These are phyloP conservation scores for Podila minutissima DNA, from an alignment of 192 early-diverging fungal genomes.

Conservation along the genomic window DNA sequence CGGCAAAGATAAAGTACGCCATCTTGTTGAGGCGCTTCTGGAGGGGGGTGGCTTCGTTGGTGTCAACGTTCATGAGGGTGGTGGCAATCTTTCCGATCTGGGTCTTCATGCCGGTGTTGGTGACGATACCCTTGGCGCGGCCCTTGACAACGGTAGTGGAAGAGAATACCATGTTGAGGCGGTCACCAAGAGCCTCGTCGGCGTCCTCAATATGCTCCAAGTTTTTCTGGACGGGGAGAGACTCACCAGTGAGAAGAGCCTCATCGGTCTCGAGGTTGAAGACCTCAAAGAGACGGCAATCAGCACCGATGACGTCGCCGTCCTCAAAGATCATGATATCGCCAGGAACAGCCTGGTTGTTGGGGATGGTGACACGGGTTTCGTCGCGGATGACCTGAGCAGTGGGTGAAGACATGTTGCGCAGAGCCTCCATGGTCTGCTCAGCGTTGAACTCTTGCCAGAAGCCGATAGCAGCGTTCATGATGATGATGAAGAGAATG, in stretches of 20 bases:
- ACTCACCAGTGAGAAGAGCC: slow-evolving; percentile 91
- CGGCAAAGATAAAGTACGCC: slow-evolving; percentile 77
- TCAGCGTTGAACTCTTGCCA: slow-evolving; percentile 92
- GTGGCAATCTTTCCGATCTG: slow-evolving; percentile 94
- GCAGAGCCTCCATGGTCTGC: slow-evolving; percentile 92
- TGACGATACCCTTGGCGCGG: slow-evolving; percentile 90
- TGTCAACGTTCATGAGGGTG: slow-evolving; percentile 72
- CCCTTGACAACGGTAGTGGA: slow-evolving; percentile 89
- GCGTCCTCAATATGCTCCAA: slow-evolving; percentile 70
- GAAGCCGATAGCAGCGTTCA: slow-evolving; percentile 91
- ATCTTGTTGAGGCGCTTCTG: slow-evolving; percentile 74
- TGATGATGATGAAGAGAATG: slow-evolving; percentile 76
- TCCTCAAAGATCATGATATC: slow-evolving; percentile 91
- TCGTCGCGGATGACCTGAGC: slow-evolving; percentile 88
- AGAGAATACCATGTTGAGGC: slow-evolving; percentile 89
- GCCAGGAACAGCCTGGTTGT: slow-evolving; percentile 81
- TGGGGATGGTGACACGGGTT: slow-evolving; percentile 73
- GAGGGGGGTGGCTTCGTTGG: slow-evolving; percentile 67
- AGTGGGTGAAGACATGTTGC: slow-evolving; percentile 86
- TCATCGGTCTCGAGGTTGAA: slow-evolving; percentile 93
- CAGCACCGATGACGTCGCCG: slow-evolving; percentile 93
- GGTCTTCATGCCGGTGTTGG: slow-evolving; percentile 80
- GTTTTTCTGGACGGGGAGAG: slow-evolving; percentile 80
- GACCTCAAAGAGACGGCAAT: slow-evolving; percentile 84
- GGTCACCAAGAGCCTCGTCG: slow-evolving; percentile 83